Conservation (phyloP, 2,329 filamentous ascomycete species). For the Sporothrix humicola region DNA sequence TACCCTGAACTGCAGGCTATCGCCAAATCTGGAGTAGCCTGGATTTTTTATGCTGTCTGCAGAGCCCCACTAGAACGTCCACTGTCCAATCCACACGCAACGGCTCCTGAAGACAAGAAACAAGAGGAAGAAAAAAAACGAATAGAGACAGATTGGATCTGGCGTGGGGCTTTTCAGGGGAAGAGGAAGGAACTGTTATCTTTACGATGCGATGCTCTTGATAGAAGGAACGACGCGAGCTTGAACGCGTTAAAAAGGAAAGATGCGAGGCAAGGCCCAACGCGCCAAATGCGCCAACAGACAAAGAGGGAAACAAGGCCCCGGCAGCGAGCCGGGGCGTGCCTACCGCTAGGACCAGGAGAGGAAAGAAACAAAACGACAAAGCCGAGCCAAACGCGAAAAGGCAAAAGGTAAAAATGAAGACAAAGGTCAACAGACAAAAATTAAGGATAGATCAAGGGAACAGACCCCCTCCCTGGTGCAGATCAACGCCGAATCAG, state of each 20-base stretch:
- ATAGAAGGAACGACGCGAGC: neutral
- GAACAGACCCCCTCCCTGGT: neutral
- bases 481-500: slow-evolving; percentile 12
- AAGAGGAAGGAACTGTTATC: neutral
- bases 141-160: neutral
- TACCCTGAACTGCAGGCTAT: slow-evolving; percentile 20
- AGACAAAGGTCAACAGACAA: neutral
- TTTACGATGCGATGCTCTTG: no score
- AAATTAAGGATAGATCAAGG: neutral
- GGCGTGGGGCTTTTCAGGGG: slow-evolving; percentile 14
- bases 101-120: slow-evolving; percentile 13
- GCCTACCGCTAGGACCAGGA: slow-evolving; percentile 22
- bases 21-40: slow-evolving; percentile 28
- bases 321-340: slow-evolving; percentile 24
- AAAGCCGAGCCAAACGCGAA: neutral
- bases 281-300: neutral
- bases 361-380: neutral
- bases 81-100: neutral
- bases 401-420: neutral
- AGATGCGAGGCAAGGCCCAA: neutral
- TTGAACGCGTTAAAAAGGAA: neutral
- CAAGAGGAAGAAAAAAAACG: neutral
- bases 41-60: neutral
- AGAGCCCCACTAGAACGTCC: slow-evolving; percentile 13
- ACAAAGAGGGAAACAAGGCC: neutral